Evolutionary conservation across 225 moss, liverwort and hornwort genomes (phyloP).

Genomic region (Marchantia polymorpha): DNA sequence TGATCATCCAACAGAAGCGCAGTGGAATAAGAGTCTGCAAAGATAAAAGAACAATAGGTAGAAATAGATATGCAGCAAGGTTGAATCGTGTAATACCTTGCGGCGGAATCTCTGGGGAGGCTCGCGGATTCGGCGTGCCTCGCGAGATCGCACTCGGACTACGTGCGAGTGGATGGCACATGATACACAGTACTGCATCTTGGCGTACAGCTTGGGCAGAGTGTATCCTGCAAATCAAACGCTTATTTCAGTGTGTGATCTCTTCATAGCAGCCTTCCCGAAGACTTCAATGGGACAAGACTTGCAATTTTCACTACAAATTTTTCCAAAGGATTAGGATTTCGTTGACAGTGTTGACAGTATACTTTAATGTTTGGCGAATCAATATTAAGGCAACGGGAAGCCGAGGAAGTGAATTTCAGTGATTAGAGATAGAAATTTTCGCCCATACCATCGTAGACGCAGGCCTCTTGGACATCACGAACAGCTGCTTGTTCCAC

Average conservation of each 20-base stretch:
- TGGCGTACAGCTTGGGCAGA: conserved; percentile 80
- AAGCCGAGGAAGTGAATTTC: too few relatives aligned
- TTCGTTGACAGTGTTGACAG: too few relatives aligned
- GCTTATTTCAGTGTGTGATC: background rate
- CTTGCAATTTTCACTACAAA: too few relatives aligned
- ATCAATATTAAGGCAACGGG: too few relatives aligned
- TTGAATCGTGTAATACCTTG: conserved; percentile 44
- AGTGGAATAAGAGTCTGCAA: background rate
- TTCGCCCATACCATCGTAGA: conserved; percentile 59
- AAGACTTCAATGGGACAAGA: background rate
- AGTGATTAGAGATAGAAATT: too few relatives aligned
- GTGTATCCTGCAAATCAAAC: conserved; percentile 57
- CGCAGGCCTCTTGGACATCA: conserved; percentile 96
- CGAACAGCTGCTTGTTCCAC: conserved; percentile 93
- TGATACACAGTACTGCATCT: conserved; percentile 87
- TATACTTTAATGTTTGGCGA: too few relatives aligned
- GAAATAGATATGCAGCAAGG: background rate
- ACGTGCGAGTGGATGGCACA: conserved; percentile 90
- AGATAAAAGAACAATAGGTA: background rate
- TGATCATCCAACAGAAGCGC: background rate
- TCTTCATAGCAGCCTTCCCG: background rate
- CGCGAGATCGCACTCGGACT: conserved; percentile 75
- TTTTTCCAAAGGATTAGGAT: too few relatives aligned
- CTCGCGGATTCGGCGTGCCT: conserved; percentile 82
- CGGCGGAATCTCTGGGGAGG: conserved; percentile 83